Evolutionary conservation across 106 monocot genomes (phyloP).

Genomic region (Dioscorea zingiberensis): DNA sequence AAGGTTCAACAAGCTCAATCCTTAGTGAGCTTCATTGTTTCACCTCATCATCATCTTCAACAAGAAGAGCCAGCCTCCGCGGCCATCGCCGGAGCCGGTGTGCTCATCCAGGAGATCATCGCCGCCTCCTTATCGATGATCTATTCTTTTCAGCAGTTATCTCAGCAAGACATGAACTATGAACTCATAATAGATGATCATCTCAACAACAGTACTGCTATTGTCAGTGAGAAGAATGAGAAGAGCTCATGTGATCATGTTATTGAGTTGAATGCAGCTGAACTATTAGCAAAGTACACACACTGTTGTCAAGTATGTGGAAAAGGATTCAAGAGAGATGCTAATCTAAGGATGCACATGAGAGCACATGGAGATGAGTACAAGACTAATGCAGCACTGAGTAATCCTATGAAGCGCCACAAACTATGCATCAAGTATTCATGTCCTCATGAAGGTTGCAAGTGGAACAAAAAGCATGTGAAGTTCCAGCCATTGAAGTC

Average conservation of each 20-base stretch:
- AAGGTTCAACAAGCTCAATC: conserved; percentile 1
- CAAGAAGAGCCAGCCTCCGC: background rate
- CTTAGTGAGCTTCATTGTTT: background rate
- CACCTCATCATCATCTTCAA: background rate
- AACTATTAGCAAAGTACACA: conserved; percentile 56
- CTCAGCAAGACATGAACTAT: too few relatives aligned
- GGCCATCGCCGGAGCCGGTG: conserved; percentile 18
- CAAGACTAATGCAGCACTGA: conserved; percentile 49
- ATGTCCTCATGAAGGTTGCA: conserved; percentile 74
- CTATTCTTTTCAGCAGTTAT: background rate
- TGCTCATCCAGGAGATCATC: conserved; percentile 45
- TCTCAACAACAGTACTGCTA: too few relatives aligned
- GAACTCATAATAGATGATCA: too few relatives aligned
- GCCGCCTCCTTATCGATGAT: conserved; percentile 25
- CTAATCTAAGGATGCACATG: conserved; percentile 85
- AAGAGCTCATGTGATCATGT: conserved; percentile 24
- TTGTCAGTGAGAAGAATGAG: too few relatives aligned
- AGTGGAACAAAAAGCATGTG: conserved; percentile 64
- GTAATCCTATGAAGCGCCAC: conserved; percentile 32
- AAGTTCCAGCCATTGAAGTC: conserved; percentile 78
- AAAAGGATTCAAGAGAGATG: conserved; percentile 75
- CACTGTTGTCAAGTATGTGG: conserved; percentile 73
- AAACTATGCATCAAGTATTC: too few relatives aligned
- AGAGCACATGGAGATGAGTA: conserved; percentile 79
- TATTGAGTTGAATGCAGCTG: conserved; percentile 47